Evolutionary conservation across 345 rosid genomes (phyloP).

Genomic region (Abelmoschus esculentus): DNA sequence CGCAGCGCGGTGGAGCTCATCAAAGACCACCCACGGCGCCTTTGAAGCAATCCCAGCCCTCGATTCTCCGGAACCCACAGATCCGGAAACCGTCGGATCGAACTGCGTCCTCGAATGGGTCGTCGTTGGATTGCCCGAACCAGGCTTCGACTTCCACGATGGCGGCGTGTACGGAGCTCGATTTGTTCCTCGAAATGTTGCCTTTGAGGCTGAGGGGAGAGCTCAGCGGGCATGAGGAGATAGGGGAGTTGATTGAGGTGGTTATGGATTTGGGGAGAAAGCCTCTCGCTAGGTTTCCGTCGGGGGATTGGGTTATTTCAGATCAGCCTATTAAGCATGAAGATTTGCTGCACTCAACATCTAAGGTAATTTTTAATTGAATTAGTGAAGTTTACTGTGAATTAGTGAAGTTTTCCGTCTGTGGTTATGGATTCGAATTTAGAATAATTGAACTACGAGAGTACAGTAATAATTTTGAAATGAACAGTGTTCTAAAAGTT

Average conservation of each 20-base stretch:
- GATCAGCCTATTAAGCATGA: conserved; percentile 56
- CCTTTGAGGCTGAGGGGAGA: conserved; percentile 58
- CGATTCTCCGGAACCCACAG: conserved; percentile 37
- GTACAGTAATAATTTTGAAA: too few relatives aligned
- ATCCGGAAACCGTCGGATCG: conserved; percentile 50
- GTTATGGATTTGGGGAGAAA: conserved; percentile 92
- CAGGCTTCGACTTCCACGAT: conserved; percentile 28
- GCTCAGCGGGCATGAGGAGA: conserved; percentile 43
- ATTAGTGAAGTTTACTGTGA: background rate
- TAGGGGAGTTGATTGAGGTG: conserved; percentile 74
- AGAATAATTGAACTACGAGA: too few relatives aligned
- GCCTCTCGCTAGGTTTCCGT: conserved; percentile 88
- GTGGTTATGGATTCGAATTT: too few relatives aligned
- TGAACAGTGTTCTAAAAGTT: too few relatives aligned
- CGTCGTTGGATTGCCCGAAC: conserved; percentile 24
- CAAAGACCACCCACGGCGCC: background rate
- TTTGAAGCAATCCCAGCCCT: conserved; percentile 32
- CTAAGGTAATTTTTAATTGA: conserved; percentile 45
- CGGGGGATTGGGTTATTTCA: conserved; percentile 84
- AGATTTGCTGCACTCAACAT: conserved; percentile 67
- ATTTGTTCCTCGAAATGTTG: conserved; percentile 61
- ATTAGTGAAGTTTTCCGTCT: too few relatives aligned
- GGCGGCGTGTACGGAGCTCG: conserved; percentile 46
- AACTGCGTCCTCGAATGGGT: conserved; percentile 33
- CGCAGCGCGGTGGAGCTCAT: background rate